A percentile compares a stretch with the other conserved stretches of the same genome.
Evolutionary conservation across 208 protist genomes (phyloP).

Genomic region (Leptomonas seymouri): DNA sequence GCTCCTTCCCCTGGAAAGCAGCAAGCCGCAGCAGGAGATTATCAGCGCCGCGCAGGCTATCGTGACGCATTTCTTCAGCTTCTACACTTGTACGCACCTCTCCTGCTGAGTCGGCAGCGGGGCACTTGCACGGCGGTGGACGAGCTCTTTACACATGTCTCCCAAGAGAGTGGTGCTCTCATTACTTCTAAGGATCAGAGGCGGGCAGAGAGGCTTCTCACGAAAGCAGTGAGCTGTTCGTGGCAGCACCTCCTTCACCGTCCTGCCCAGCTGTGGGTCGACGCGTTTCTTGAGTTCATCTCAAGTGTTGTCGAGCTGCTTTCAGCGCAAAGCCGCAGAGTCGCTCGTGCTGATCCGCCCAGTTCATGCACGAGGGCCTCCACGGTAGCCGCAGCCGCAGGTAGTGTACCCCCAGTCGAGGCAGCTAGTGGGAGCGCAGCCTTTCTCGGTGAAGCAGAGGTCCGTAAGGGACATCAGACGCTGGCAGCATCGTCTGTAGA

Average conservation of each 20-base stretch:
- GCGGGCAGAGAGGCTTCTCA: not conserved
- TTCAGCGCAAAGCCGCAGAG: not conserved
- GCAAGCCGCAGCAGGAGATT: not conserved
- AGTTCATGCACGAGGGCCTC: not conserved
- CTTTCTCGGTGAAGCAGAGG: not conserved
- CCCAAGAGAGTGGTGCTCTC: not conserved
- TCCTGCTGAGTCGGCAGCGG: not conserved
- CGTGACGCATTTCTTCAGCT: slow-evolving; percentile 13
- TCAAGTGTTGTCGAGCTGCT: not conserved
- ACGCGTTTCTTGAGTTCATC: not conserved
- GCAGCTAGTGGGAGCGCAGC: not conserved
- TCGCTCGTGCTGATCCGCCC: not conserved
- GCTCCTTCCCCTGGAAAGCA: not conserved
- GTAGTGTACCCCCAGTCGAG: not conserved
- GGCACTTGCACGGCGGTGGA: not conserved
- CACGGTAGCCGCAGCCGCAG: not conserved
- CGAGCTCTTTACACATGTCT: not conserved
- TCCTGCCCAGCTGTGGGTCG: not conserved
- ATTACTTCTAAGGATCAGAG: no score
- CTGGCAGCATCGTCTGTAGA: not conserved
- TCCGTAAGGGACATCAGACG: not conserved
- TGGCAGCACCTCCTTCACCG: not conserved
- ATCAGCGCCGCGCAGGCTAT: not conserved
- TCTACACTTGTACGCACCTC: slow-evolving; percentile 13
- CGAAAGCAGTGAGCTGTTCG: not conserved